phyloP scores from a whole-genome alignment of 2,329 filamentous ascomycete genomes.

The Dactylellina parvicollis region DNA sequence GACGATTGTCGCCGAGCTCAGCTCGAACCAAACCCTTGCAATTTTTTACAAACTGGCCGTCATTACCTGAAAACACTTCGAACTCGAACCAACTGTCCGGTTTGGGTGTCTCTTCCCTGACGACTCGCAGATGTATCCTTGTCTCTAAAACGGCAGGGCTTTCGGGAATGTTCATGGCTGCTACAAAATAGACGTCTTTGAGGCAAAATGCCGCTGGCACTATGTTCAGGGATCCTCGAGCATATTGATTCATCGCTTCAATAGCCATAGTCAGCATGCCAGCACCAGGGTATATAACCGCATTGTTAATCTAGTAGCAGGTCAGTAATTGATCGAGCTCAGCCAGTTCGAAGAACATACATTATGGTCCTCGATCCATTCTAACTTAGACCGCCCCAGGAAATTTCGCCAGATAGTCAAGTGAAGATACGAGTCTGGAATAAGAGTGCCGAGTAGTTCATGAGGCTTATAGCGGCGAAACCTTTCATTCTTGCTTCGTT shows the following conservation, averaged over 20 bases:
- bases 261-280: slow-evolving; percentile 38
- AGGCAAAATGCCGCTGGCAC: slow-evolving; percentile 10
- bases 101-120: neutral
- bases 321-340: neutral
- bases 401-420: slow-evolving; percentile 25
- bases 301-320: slow-evolving; percentile 8
- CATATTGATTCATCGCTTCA: slow-evolving; percentile 33
- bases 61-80: slow-evolving; percentile 14
- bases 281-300: slow-evolving; percentile 21
- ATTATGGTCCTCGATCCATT: slow-evolving; percentile 31
- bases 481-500: slow-evolving; percentile 23
- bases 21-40: slow-evolving; percentile 21
- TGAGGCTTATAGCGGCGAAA: slow-evolving; percentile 7
- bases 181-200: slow-evolving; percentile 16
- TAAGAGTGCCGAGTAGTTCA: slow-evolving; percentile 11
- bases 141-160: slow-evolving; percentile 5
- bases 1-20: neutral
- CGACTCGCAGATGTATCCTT: neutral
- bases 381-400: slow-evolving; percentile 10
- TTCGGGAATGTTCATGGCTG: slow-evolving; percentile 29
- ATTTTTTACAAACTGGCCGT: slow-evolving; percentile 13
- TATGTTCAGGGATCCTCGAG: neutral
- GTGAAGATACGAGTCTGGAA: slow-evolving; percentile 8
- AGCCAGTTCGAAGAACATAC: neutral
- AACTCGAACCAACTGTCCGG: slow-evolving; percentile 23